phyloP scores from a whole-genome alignment of 768 basidiomycete genomes.

The Cystofilobasidium ferigula region DNA sequence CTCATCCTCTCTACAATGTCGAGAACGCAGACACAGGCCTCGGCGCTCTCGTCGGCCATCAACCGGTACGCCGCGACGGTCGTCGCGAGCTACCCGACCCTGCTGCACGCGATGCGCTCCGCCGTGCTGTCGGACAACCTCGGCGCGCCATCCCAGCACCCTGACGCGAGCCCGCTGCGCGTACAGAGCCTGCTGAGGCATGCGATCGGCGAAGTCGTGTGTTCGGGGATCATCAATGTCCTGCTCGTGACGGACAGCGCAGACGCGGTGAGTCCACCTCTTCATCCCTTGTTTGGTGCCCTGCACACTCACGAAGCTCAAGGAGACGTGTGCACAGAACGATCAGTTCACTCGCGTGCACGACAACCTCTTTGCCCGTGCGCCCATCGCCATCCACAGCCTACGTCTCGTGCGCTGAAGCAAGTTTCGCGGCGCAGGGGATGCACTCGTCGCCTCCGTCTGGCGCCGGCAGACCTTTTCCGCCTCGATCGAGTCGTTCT shows the following conservation, averaged over 20 bases:
- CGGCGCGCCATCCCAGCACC: constrained; percentile 37
- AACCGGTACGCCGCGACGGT: constrained; percentile 80
- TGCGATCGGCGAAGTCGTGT: constrained; percentile 58
- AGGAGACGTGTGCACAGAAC: constrained; percentile 46
- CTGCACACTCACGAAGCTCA: no score
- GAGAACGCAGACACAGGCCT: constrained; percentile 56
- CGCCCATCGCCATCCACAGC: no score
- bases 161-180: constrained; percentile 49
- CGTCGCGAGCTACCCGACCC: constrained; percentile 49
- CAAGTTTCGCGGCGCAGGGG: no score
- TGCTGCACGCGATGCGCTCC: constrained; percentile 48
- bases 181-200: constrained; percentile 71
- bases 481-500: constrained; percentile 67
- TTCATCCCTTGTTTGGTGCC: background rate
- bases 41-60: constrained; percentile 66
- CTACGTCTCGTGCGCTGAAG: no score
- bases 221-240: constrained; percentile 70
- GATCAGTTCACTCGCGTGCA: constrained; percentile 73
- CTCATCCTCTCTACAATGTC: constrained; percentile 8
- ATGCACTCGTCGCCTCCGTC: constrained; percentile 76
- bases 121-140: constrained; percentile 54
- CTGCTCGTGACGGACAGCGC: constrained; percentile 73
- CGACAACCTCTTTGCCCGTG: constrained; percentile 74
- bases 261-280: constrained; percentile 44
- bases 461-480: constrained; percentile 86